Evolutionary conservation across 2,329 filamentous ascomycete genomes (phyloP), one percentile per base, ranked within the genome.

Genomic region (Acrodontium crateriforme): DNA sequence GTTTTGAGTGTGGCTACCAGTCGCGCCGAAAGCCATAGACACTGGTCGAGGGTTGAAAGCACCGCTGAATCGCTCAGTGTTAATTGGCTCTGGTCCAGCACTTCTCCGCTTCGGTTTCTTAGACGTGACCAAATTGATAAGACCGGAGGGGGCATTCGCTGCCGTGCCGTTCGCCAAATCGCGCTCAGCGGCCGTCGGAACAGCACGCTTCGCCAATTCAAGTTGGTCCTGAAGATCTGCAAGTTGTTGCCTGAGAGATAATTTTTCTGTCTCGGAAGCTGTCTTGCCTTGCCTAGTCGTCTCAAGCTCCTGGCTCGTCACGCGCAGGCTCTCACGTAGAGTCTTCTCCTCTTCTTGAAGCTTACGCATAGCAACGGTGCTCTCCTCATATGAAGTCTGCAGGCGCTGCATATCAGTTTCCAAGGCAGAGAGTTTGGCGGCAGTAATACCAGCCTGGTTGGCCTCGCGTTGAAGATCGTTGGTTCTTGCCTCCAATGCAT

Each of bases 91-190:
- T 11, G 79, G 78, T 25, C 84, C 87, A 32, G 83, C 85, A 54
- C 87, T 95, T 41, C 89, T 73, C 49, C 89, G 71, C 67, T 95
- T 94, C 22, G 85, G 83, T 61, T 93, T 94, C 73, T 95, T 95
- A 27, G 83, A 87, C 2, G 87, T 81, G 15, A 98, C 89, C 18
- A 98, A 67, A 55, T 95, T 98, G 67, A 98, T 94, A 37, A 98
- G 71, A 22, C 84, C 85, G 49, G 68, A 79, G 21, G 71, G 58
- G 27, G 71, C 63, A 25, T 55, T 53, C 28, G 56, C 50, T 27
- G 57, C 41, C 18, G 37, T 59, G 31, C 82, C 81, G 45, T 83
- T 84, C 30, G 62, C 55, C 30, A 74, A 46, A 10, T 22, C 20
- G 8, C 20, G 20, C 24, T 83, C 78, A 37, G 63, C 53, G 40